These are phyloP conservation scores for Pyricularia pennisetigena DNA, from an alignment of 2,329 filamentous ascomycete species.

Conservation along the genomic window DNA sequence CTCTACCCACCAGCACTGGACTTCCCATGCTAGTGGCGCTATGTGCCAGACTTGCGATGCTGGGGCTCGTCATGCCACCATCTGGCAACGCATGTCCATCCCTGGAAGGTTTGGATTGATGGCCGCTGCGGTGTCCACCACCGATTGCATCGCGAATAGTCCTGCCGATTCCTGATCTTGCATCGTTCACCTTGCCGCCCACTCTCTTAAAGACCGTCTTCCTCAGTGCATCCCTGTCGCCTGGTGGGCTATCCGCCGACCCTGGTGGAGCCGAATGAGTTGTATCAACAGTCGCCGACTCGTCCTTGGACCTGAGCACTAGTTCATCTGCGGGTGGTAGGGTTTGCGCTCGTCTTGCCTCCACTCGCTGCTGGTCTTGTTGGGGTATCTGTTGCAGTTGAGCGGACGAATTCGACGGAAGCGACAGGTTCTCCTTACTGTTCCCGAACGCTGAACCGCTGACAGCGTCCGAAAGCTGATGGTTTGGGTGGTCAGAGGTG, in stretches of 20 bases:
- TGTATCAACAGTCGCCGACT: not conserved
- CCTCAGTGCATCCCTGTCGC: conserved; percentile 40
- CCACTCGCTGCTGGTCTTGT: not conserved
- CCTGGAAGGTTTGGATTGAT: conserved; percentile 43
- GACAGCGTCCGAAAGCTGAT: conserved; percentile 30
- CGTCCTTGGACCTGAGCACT: not conserved
- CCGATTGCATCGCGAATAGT: conserved; percentile 75
- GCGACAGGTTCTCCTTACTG: not conserved
- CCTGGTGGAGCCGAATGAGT: conserved; percentile 34
- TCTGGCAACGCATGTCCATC: conserved; percentile 33
- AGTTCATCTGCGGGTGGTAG: conserved; percentile 24
- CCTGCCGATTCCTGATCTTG: conserved; percentile 70
- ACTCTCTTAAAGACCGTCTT: conserved; percentile 70
- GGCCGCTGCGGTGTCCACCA: conserved; percentile 36
- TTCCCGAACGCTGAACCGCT: conserved; percentile 21
- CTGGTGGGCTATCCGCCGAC: conserved; percentile 18
- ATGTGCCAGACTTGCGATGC: conserved; percentile 25
- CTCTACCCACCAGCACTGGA: conserved; percentile 32
- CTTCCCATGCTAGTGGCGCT: conserved; percentile 24
- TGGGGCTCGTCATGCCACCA: conserved; percentile 19
- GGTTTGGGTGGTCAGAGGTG: conserved; percentile 28
- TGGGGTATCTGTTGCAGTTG: not conserved
- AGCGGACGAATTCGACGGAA: not conserved
- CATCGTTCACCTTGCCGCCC: conserved; percentile 68
- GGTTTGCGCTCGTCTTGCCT: not conserved